These are phyloP conservation scores for Metarhizium robertsii DNA, from an alignment of 2,329 filamentous ascomycete genomes.

Conservation along the genomic window DNA sequence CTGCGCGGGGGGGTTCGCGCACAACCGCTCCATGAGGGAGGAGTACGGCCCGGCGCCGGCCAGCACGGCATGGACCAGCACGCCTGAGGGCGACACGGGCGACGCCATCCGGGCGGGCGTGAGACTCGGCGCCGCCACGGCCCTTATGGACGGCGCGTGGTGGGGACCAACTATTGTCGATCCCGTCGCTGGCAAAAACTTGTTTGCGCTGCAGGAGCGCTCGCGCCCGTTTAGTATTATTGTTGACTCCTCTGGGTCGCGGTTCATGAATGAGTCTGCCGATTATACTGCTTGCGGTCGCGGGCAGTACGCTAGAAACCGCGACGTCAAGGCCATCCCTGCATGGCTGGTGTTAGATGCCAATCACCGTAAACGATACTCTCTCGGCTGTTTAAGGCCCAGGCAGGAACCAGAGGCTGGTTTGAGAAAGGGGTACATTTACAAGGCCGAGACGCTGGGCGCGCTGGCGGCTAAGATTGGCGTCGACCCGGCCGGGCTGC, in stretches of 20 bases:
- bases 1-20: background rate
- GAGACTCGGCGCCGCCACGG: background rate
- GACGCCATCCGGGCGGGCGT: background rate
- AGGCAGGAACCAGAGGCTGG: background rate
- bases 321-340: background rate
- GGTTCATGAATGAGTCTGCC: background rate
- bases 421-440: background rate
- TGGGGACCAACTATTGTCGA: background rate
- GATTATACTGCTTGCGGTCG: background rate
- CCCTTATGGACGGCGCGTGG: background rate
- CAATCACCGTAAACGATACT: background rate
- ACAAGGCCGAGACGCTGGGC: background rate
- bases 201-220: background rate
- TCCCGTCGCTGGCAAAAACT: background rate
- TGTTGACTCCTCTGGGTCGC: background rate
- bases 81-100: background rate
- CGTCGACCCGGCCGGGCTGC: background rate
- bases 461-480: background rate
- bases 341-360: background rate
- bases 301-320: background rate
- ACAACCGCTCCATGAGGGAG: background rate
- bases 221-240: background rate
- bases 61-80: background rate
- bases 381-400: background rate
- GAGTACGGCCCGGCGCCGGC: background rate